These are phyloP conservation scores for Monilinia aucupariae DNA, from an alignment of 2,329 filamentous ascomycete genomes.

Conservation along the genomic window DNA sequence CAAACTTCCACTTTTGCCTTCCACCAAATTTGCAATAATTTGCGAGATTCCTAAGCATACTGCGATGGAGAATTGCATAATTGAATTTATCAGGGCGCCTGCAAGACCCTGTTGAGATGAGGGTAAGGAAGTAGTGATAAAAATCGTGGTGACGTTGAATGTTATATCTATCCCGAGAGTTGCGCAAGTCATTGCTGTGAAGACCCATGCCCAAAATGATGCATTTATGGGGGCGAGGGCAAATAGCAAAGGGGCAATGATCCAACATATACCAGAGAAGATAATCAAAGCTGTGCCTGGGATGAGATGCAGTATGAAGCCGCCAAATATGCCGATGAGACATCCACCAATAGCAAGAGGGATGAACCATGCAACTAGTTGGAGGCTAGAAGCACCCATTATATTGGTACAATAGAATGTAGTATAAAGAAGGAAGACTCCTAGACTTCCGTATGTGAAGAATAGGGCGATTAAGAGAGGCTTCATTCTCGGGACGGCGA, in stretches of 20 bases:
- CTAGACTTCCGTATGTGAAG: constrained; percentile 61
- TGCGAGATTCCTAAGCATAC: constrained; percentile 10
- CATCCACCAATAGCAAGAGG: constrained; percentile 52
- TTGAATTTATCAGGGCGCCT: constrained; percentile 57
- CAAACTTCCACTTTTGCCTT: not conserved
- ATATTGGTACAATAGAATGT: constrained; percentile 57
- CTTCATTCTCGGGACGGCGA: constrained; percentile 61
- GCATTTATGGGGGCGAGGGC: constrained; percentile 45
- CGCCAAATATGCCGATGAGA: constrained; percentile 60
- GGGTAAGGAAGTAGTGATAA: constrained; percentile 65
- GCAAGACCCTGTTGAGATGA: constrained; percentile 61
- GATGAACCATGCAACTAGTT: constrained; percentile 53
- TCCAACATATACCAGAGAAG: constrained; percentile 45
- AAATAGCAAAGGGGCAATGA: constrained; percentile 46
- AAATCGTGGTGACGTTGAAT: constrained; percentile 69
- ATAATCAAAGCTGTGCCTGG: constrained; percentile 46
- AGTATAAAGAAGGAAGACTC: constrained; percentile 61
- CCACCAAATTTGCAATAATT: not conserved
- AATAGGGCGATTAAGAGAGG: constrained; percentile 56
- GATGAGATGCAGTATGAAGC: constrained; percentile 41
- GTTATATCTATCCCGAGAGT: constrained; percentile 68
- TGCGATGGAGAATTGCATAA: constrained; percentile 14
- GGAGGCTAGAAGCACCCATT: constrained; percentile 48
- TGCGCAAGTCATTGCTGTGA: constrained; percentile 59
- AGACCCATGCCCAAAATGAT: constrained; percentile 59